A percentile compares a stretch with the other conserved stretches of the same genome.
phyloP scores from a whole-genome alignment of 2,329 filamentous ascomycete species.

The Stenocarpella maydis region DNA sequence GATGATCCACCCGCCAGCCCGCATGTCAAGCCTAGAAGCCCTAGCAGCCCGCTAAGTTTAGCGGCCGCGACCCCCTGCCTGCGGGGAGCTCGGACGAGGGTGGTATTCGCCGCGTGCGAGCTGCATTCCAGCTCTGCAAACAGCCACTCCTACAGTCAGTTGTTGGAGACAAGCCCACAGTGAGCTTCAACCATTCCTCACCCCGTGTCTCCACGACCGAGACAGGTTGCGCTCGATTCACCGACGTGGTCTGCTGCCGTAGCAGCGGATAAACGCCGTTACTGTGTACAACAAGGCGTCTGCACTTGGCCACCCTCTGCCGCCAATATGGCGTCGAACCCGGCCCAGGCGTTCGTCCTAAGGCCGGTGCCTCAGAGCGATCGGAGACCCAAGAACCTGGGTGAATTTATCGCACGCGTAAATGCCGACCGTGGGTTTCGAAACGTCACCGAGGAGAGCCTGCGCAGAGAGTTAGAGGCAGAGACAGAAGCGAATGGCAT shows the following conservation, averaged over 20 bases:
- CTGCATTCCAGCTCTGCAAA: background rate
- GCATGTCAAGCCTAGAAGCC: constrained; percentile 9
- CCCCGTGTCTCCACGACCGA: background rate
- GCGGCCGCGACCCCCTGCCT: constrained; percentile 15
- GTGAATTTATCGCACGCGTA: constrained; percentile 80
- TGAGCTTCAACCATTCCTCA: too few species aligned
- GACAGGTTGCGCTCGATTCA: background rate
- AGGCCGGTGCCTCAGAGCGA: constrained; percentile 68
- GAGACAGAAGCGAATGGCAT: constrained; percentile 51
- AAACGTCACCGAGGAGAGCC: constrained; percentile 75
- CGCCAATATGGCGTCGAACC: constrained; percentile 37
- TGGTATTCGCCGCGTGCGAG: background rate
- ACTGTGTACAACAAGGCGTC: background rate
- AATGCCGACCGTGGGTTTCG: constrained; percentile 84
- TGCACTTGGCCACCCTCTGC: background rate
- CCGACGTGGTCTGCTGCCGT: background rate
- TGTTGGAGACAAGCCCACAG: background rate
- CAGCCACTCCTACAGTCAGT: background rate
- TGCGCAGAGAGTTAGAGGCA: constrained; percentile 72
- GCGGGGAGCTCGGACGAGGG: constrained; percentile 1
- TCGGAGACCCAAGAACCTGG: constrained; percentile 68
- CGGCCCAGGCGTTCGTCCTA: constrained; percentile 59
- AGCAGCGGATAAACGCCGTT: background rate
- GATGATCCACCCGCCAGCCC: constrained; percentile 1
- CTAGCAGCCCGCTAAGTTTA: constrained; percentile 14